Evolutionary conservation across 2,329 filamentous ascomycete species (phyloP).

Genomic region (Pseudogymnoascus pannorum): DNA sequence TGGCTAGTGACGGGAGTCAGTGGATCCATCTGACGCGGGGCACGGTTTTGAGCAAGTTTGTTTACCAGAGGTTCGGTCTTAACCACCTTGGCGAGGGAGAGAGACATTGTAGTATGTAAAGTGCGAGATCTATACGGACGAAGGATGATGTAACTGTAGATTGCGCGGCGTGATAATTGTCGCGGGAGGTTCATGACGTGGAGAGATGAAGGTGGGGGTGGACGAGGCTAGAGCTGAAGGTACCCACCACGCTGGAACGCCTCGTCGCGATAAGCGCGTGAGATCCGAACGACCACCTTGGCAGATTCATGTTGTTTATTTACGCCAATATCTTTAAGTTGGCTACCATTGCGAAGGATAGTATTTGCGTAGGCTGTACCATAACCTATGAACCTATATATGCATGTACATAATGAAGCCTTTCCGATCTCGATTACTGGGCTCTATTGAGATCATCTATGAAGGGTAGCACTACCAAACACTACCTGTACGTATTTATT

Average conservation of each 20-base stretch:
- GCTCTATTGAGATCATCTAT: not conserved
- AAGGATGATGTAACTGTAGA: not conserved
- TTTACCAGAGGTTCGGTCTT: constrained; percentile 39
- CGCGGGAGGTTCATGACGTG: not conserved
- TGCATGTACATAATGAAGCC: not conserved
- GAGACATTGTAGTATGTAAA: constrained; percentile 32
- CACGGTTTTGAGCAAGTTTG: constrained; percentile 8
- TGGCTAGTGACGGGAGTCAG: constrained; percentile 5
- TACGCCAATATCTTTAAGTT: not conserved
- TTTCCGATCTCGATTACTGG: not conserved
- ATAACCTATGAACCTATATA: not conserved
- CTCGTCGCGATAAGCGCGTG: not conserved
- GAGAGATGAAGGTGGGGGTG: not conserved
- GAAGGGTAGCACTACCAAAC: not conserved
- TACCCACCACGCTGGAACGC: not conserved
- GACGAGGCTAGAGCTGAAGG: not conserved
- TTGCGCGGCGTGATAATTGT: constrained; percentile 1
- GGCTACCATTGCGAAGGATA: not conserved
- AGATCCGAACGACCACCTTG: not conserved
- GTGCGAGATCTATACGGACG: not conserved
- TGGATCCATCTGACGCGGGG: not conserved
- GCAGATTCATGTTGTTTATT: not conserved
- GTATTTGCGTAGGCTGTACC: not conserved
- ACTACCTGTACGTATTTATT: not conserved
- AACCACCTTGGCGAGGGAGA: constrained; percentile 36